These are phyloP conservation scores for Thermomucor indicae-seudaticae DNA, from an alignment of 371 early-diverging fungal species.

Conservation along the genomic window DNA sequence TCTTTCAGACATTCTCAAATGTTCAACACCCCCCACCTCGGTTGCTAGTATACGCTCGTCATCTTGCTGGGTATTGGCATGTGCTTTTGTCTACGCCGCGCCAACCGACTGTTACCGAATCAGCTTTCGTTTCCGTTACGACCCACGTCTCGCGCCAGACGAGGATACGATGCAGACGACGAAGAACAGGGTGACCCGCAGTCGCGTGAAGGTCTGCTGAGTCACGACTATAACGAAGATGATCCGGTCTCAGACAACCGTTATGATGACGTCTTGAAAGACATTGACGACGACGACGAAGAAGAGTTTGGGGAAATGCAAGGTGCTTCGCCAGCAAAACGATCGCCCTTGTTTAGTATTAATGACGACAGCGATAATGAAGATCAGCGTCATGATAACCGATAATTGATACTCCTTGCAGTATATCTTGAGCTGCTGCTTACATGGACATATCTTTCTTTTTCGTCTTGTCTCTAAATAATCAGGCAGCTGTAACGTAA, in stretches of 20 bases:
- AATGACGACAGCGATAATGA: constrained; percentile 8
- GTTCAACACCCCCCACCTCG: not conserved
- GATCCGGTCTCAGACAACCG: constrained; percentile 3
- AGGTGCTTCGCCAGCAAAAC: constrained; percentile 2
- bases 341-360: constrained; percentile 12
- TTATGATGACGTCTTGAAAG: not conserved
- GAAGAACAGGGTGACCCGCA: constrained; percentile 22
- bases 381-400: not conserved
- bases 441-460: not conserved
- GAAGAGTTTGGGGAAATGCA: constrained; percentile 20
- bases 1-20: not conserved
- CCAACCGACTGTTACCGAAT: constrained; percentile 38
- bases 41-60: constrained; percentile 25
- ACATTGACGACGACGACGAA: constrained; percentile 8
- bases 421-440: not conserved
- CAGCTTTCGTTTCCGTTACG: constrained; percentile 33
- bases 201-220: constrained; percentile 26
- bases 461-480: not conserved
- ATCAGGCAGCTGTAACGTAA: too few relatives aligned
- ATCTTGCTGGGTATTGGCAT: constrained; percentile 31
- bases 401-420: not conserved
- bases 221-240: constrained; percentile 16
- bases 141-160: constrained; percentile 9
- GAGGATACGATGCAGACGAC: constrained; percentile 15
- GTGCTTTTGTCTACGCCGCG: constrained; percentile 37